Percentiles rank a stretch among this genome's conserved stretches.
phyloP scores from a whole-genome alignment of 208 protist genomes.

The Wallacemonas sp. region DNA sequence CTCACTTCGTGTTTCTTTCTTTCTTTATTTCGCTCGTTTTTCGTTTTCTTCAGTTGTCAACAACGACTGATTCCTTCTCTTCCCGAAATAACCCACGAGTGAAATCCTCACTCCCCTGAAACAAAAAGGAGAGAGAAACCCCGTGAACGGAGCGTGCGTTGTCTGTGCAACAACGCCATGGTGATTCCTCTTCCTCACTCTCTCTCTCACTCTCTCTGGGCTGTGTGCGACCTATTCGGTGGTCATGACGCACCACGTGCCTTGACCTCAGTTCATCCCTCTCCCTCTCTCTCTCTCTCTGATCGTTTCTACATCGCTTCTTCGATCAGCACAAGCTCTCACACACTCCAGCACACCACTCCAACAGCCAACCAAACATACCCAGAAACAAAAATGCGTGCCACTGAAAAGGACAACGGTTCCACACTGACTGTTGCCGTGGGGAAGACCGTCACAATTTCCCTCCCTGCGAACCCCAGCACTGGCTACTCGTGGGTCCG shows the following conservation, averaged over 20 bases:
- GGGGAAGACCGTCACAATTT: constrained; percentile 29
- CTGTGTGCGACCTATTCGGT: no score
- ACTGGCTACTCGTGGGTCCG: constrained; percentile 71
- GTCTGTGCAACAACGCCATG: no score
- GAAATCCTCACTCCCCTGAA: no score
- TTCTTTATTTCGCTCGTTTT: not conserved
- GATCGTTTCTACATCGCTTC: not conserved
- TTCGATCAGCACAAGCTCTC: no score
- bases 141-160: no score
- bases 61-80: not conserved
- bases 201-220: constrained; percentile 1
- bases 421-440: constrained; percentile 25
- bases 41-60: not conserved
- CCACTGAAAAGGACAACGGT: constrained; percentile 17
- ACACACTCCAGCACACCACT: not conserved
- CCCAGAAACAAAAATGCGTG: not conserved
- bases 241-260: no score
- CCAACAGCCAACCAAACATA: not conserved
- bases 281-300: not conserved
- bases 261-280: no score
- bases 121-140: no score
- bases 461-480: constrained; percentile 62
- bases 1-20: no score
- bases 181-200: not conserved
- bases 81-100: no score